phyloP scores from a whole-genome alignment of 176 grass and related monocot species.

The Rhynchospora breviuscula region DNA sequence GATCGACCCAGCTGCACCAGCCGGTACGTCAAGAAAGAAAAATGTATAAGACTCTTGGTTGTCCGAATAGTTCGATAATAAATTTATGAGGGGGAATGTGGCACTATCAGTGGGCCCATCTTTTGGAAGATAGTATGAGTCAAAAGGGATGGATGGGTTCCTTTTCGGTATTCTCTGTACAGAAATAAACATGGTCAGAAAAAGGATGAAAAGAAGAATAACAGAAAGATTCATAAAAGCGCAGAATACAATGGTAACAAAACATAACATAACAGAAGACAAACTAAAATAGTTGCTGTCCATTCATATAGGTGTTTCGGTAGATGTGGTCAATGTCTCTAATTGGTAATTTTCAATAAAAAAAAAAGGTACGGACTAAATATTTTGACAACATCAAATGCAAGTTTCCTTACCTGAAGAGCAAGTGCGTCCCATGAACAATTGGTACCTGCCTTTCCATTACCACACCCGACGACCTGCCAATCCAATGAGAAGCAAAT shows the following conservation, averaged over 20 bases:
- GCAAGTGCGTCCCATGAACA: constrained; percentile 63
- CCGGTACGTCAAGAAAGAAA: constrained; percentile 79
- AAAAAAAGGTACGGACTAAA: not conserved
- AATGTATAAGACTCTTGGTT: constrained; percentile 69
- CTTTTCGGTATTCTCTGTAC: constrained; percentile 74
- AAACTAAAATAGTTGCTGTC: constrained; percentile 5
- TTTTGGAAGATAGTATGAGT: constrained; percentile 78
- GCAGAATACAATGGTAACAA: not conserved
- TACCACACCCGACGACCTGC: constrained; percentile 59
- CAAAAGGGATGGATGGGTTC: constrained; percentile 57
- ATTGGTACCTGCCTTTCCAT: constrained; percentile 71
- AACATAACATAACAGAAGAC: constrained; percentile 18
- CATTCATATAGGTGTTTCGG: not conserved
- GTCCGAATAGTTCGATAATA: constrained; percentile 67
- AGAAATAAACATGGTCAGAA: constrained; percentile 18
- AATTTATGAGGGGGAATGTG: constrained; percentile 52
- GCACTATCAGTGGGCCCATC: constrained; percentile 27
- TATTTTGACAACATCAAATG: not conserved
- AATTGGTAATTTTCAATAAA: not conserved
- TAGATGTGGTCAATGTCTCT: not conserved
- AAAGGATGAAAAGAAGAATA: not conserved
- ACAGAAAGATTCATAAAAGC: constrained; percentile 16
- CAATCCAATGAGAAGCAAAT: constrained; percentile 80
- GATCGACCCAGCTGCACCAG: constrained; percentile 74
- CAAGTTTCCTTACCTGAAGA: constrained; percentile 53